These are phyloP conservation scores for Infundibulicybe gibba DNA, from an alignment of 768 basidiomycete genomes.

Conservation along the genomic window DNA sequence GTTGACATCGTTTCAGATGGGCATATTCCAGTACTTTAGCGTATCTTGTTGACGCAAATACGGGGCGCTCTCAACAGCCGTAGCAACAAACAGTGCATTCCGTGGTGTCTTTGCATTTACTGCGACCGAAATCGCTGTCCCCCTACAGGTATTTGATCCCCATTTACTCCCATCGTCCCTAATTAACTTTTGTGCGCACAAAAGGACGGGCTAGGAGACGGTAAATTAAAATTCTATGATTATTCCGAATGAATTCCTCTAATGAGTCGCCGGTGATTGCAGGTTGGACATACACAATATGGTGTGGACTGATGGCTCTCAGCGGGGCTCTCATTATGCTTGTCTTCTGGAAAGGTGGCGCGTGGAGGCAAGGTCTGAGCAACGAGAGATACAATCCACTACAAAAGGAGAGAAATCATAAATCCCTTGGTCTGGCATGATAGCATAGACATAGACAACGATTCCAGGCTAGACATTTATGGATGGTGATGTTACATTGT, in stretches of 20 bases:
- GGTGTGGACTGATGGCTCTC: constrained; percentile 43
- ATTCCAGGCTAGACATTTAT: too few relatives aligned
- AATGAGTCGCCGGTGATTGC: not conserved
- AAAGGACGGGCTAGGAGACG: constrained; percentile 71
- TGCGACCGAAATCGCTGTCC: constrained; percentile 69
- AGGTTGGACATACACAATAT: constrained; percentile 71
- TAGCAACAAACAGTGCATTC: constrained; percentile 74
- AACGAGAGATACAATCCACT: too few relatives aligned
- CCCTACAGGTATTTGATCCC: constrained; percentile 50
- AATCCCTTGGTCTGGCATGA: too few relatives aligned
- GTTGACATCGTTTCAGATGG: constrained; percentile 23
- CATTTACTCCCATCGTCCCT: not conserved
- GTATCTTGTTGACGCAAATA: constrained; percentile 85
- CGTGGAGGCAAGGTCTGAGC: constrained; percentile 52
- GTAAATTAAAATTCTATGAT: constrained; percentile 29
- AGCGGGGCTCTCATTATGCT: constrained; percentile 56
- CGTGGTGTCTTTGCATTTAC: constrained; percentile 68
- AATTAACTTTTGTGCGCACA: not conserved
- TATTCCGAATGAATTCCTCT: too few relatives aligned
- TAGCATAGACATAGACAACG: too few relatives aligned
- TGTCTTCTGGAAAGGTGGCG: constrained; percentile 52
- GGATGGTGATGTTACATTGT: too few relatives aligned
- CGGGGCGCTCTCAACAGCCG: constrained; percentile 75
- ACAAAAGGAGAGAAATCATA: too few relatives aligned
- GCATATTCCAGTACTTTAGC: constrained; percentile 72